Evolutionary conservation across 2,329 filamentous ascomycete species (phyloP), one percentile per base, ranked within the genome.

Genomic region (Thermomyces lanuginosus): DNA sequence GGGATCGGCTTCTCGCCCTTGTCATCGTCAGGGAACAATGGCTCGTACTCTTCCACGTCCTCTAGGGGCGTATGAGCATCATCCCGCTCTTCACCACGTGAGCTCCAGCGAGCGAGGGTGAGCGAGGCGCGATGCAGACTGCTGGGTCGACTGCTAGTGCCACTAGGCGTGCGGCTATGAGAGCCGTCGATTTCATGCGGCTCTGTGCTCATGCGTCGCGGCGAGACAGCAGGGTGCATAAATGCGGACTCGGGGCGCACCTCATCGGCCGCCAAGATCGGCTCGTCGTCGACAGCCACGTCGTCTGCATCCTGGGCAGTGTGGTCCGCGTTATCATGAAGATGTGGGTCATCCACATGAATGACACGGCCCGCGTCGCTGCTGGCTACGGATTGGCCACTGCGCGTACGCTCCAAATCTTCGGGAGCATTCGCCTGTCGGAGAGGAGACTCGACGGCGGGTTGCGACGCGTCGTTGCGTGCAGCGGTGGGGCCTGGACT

Each of bases 31-130:
- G 80, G 75, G 53, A 98, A 98, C 3, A 98, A 60, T 2, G 89
- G 89, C 49, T 95, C 86, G 44, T 95, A 95, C 49, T 95, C 84
- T 42, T 84, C 76, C 4, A 92, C 79, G 43, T 92, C 77, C 41
- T 91, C 82, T 6, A 92, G 58, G 4, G 79, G 80, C 3, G 76
- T 83, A 22, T 64, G 57, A 23, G 57, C 48, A 12, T 62, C 60
- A 24, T 70, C 65, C 24, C 45, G 42, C 16, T 63, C 58, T 15
- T 66, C 62, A 11, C 58, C 56, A 20, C 60, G 60, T 9, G 62
- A 70, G 55, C 44, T 57, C 56, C 51, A 75, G 48, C 51, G 75
- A 28, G 58, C 51, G 24, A 66, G 44, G 29, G 58, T 56, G 9
- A 64, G 59, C 5, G 64, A 55, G 23, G 57, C 61, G 36, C 65